Percentiles rank a stretch among this genome's conserved stretches.
These are phyloP conservation scores for Hericium rajendrae DNA, from an alignment of 768 basidiomycete species.

Conservation along the genomic window DNA sequence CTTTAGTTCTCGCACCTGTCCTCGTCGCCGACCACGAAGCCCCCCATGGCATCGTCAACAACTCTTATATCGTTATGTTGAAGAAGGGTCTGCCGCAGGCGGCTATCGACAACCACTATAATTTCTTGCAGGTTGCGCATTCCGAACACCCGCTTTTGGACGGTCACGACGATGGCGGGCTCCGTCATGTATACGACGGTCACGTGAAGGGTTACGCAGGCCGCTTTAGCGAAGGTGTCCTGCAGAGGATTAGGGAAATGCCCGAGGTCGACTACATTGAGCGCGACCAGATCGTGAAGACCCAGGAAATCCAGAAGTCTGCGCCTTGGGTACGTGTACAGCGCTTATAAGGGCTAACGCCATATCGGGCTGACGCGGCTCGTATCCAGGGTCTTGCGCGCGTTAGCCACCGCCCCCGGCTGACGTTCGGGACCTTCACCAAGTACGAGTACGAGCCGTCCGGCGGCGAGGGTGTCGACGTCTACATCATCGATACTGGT, in stretches of 20 bases:
- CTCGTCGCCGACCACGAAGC: conserved; percentile 36
- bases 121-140: conserved; percentile 61
- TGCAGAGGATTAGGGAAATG: conserved; percentile 69
- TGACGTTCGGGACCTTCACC: conserved; percentile 75
- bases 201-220: conserved; percentile 77
- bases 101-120: conserved; percentile 66
- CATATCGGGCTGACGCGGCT: conserved; percentile 6
- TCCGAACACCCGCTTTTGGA: conserved; percentile 43
- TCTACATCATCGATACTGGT: conserved; percentile 82
- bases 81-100: conserved; percentile 55
- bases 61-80: conserved; percentile 92
- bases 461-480: conserved; percentile 92
- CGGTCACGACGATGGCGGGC: conserved; percentile 34
- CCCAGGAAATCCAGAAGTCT: conserved; percentile 54
- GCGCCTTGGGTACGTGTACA: conserved; percentile 73
- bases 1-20: conserved; percentile 53
- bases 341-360: background rate
- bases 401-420: conserved; percentile 74
- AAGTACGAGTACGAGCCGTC: conserved; percentile 61
- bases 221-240: conserved; percentile 54
- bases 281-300: conserved; percentile 86
- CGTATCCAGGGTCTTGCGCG: conserved; percentile 80
- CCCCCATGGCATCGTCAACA: conserved; percentile 65
- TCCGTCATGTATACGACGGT: conserved; percentile 70
- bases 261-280: conserved; percentile 93